Evolutionary conservation across 1,284 basidiomycete genomes (phyloP), one percentile per base, ranked within the genome.

Genomic region (Leccinum fallax): DNA sequence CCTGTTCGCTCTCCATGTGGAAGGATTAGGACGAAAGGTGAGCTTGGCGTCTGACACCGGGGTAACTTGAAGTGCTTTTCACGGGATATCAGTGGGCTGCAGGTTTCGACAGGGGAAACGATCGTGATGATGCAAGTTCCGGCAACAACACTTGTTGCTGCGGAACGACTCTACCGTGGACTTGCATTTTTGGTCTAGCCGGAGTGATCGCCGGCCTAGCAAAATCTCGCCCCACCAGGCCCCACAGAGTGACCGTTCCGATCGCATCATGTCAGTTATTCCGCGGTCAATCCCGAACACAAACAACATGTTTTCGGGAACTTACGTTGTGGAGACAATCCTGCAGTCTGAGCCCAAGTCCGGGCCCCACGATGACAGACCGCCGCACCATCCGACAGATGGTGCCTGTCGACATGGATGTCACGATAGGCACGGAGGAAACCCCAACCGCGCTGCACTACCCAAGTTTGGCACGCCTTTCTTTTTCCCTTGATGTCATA

Each of bases 381-480:
- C 21, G 21, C 46, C 11, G 19, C 21, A 4, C 38, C 38, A 49
- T 49, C 21, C 49, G n/a, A 51, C 63, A 53, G 38, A 60, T 19
- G 3, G 65, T 66, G 28, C 54, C 65, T 60, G 40, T 38, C 36
- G 16, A 24, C 40, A 43, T 43, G n/a, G 40, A 46, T 34, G 36
- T 26, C 7, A 59, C 61, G 55, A 60, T 28, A 60, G 43, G 61
- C 11, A 66, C 63, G 59, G 38, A 46, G 16, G 15, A 43, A 43
- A 43, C 40, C 40, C 40, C 5, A 43, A 43, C n/a, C 40, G 40
- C 40, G 40, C 40, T 9, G n/a, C 40, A 40, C 16, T 4, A 9
- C 40, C 40, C n/a, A 43, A 43, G n/a, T 43, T 19, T 5, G 40
- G 24, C 10, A 43, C 9, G 10, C 10, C 38, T 46, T 46, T 19